Evolutionary conservation across 2,329 filamentous ascomycete genomes (phyloP), one percentile per base, ranked within the genome.

Genomic region (Thielaviopsis euricoi): DNA sequence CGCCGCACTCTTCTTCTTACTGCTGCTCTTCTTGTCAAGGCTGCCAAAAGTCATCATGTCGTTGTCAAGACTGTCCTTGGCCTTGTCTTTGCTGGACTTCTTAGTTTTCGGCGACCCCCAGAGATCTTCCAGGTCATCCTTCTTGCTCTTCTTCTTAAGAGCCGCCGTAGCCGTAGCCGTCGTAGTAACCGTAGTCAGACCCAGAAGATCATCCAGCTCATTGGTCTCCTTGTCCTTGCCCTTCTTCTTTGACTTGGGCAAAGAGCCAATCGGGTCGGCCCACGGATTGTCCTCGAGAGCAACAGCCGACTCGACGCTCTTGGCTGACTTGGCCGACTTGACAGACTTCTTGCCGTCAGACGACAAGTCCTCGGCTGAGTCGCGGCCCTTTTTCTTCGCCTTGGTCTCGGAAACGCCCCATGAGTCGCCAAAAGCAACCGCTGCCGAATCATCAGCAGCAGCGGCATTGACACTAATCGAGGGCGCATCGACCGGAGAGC

Each of bases 111-210:
- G 49, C 21, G 60, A 49, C 15, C 63, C 58, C 58, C 61, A 65
- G 43, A 61, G 61, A 53, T 66, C 64, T 48, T 63, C 65, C 4
- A 62, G 62, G 4, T 61, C 61, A 2, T 56, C 49, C 10, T 63
- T 62, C 43, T 70, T 70, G 55, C 60, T 74, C 60, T 77, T 76
- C 61, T 75, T 76, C 61, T 68, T 70, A 46, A 61, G 58, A 46
- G 68, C 71, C 59, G 71, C 73, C 61, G 74, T 78, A 48, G 66
- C 58, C 53, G 66, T 66, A 15, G 63, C 56, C 3, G 64, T 56
- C 21, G 64, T 49, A 33, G 29, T 33, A 68, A 65, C 19, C 49
- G 29, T 33, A 33, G 9, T 15, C 15, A 43, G 37, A n/a, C 37
- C 17, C 13, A 43, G 15, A 1, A 43, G 7, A 15, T 43, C 37